Percentiles rank a stretch among this genome's conserved stretches.
phyloP scores from a whole-genome alignment of 208 protist species.

The Wallacemonas collosoma region DNA sequence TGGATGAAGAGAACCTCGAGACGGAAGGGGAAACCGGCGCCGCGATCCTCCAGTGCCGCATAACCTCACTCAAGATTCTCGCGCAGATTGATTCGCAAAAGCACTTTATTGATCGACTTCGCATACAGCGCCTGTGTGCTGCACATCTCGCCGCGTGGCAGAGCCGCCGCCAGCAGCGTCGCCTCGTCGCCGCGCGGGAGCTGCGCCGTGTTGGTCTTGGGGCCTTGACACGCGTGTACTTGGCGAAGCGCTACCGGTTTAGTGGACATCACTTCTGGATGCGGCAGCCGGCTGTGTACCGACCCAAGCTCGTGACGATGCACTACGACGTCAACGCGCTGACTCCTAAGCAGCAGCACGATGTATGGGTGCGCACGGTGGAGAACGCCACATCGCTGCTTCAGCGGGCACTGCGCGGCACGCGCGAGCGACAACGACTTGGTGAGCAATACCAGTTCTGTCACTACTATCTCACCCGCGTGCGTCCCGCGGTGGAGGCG shows the following conservation, averaged over 20 bases:
- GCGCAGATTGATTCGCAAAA: constrained; percentile 28
- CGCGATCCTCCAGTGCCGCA: constrained; percentile 24
- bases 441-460: constrained; percentile 32
- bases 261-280: constrained; percentile 55
- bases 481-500: constrained; percentile 49
- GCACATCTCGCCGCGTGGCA: constrained; percentile 29
- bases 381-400: constrained; percentile 25
- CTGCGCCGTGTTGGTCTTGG: constrained; percentile 34
- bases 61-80: constrained; percentile 33
- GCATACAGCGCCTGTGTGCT: constrained; percentile 27
- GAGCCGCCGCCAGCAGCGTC: constrained; percentile 22
- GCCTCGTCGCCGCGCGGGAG: constrained; percentile 24
- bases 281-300: constrained; percentile 32
- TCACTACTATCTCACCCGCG: constrained; percentile 35
- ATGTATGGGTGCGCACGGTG: constrained; percentile 32
- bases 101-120: constrained; percentile 32
- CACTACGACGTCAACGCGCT: constrained; percentile 16
- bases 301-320: constrained; percentile 25
- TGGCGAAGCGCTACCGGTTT: constrained; percentile 51
- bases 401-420: constrained; percentile 40
- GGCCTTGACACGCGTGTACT: constrained; percentile 37
- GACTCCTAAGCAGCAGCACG: constrained; percentile 26
- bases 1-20: constrained; percentile 17
- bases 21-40: constrained; percentile 7
- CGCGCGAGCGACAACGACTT: constrained; percentile 20